Evolutionary conservation across 2,329 filamentous ascomycete genomes (phyloP), one percentile per base, ranked within the genome.

Genomic region (Teratosphaeria gauchensis): DNA sequence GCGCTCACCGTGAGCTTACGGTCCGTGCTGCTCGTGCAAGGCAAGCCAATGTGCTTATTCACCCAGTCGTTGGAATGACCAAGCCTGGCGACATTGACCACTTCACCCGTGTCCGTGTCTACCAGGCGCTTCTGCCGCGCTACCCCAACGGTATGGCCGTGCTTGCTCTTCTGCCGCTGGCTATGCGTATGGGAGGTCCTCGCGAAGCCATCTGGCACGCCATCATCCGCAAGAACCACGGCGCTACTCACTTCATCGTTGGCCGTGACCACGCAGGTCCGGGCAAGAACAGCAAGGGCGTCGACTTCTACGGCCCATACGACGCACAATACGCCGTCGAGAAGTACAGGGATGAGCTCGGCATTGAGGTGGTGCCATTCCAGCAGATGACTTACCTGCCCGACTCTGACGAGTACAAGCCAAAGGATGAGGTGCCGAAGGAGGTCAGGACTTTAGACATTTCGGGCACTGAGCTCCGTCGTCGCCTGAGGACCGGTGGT

Each of bases 121-220:
- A 99, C 84, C 90, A 97, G 83, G 92, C 94, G 51, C 85, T 99
- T 57, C 84, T 99, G 65, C 90, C 92, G 67, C 86, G 94, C 72
- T 99, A 99, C 80, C 94, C 94, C 76, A 99, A 97, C 77, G 94
- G 94, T 71, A 99, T 99, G 94, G 94, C 94, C 60, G 91, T 95
- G 46, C 85, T 99, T 65, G 92, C 91, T 76, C 89, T 99, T 51
- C 84, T 99, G 57, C 92, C 92, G 60, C 83, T 99, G 64, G 94
- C 94, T 70, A 99, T 99, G 94, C 89, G 94, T 74, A 99, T 99
- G 94, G 94, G 91, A 72, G 94, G 94, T 69, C 94, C 94, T 64
- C 90, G 94, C 67, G 94, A 99, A 81, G 94, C 94, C 67, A 91
- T 99, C 79, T 99, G 94, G 94, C 94, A 99, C 82, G 94, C 94